Evolutionary conservation across 306 rosid genomes (phyloP), one percentile per base, ranked within the genome.

Genomic region (Casuarina glauca): DNA sequence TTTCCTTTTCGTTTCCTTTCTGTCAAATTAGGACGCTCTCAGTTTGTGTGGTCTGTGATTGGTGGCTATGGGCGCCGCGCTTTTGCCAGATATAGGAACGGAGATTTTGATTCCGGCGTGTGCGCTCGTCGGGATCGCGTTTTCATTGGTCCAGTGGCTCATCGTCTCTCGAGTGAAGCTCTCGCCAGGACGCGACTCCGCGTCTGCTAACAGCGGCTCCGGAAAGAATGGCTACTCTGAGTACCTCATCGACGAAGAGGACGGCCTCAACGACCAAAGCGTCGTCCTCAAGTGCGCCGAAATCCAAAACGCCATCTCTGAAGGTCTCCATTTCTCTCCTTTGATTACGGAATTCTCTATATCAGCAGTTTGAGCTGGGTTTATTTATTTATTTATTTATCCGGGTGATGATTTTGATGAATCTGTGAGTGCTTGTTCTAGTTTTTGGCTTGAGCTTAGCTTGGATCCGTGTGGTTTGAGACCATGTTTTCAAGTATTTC

Each of bases 241-340:
- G 32, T 88, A 84, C 42, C 97, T 95, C 73, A 87, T 95, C 63
- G 98, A 92, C 61, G 98, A 95, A 43, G 98, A 95, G 74, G 98
- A 95, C 3, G 98, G 98, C 44, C 60, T 91, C 57, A 95, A 89
- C 70, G 98, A 95, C 83, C 97, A 88, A 70, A 90, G 78, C 92
- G 90, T 95, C 9, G 97, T 95, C 16, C 70, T 84, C 75, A 95
- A 92, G 82, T 95, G 98, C 79, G 97, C 98, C 16, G 97, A 95
- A 80, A 95, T 95, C 55, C 97, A 95, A 41, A 86, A 38, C 79
- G 98, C 97, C 64, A 95, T 95, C n/a, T 89, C 98, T 9, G 97
- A 95, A 78, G 98, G 97, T 92, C 63, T 15, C 0, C 66, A 41
- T 19, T 66, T 13, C 45, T 16, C 70, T 74, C 68, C 38, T 67